phyloP scores from a whole-genome alignment of 768 basidiomycete species.

The Lactarius tabidus region DNA sequence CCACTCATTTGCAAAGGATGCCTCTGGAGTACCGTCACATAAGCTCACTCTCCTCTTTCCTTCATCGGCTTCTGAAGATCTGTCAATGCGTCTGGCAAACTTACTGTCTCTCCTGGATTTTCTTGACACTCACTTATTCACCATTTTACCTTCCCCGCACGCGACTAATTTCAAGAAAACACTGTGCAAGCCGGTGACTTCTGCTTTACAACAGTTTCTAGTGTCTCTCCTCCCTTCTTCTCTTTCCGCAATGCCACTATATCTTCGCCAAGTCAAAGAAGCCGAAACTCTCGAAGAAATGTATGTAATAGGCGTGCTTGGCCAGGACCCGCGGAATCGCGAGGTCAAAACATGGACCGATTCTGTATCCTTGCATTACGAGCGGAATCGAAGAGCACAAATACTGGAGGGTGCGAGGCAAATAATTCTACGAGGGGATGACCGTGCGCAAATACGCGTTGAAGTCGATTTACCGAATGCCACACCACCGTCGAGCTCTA shows the following conservation, averaged over 20 bases:
- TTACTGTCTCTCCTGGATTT: constrained; percentile 58
- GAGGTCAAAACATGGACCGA: constrained; percentile 67
- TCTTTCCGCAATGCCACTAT: constrained; percentile 54
- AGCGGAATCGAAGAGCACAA: constrained; percentile 62
- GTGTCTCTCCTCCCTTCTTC: constrained; percentile 66
- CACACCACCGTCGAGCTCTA: background rate
- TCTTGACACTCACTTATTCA: constrained; percentile 53
- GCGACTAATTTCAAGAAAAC: constrained; percentile 47
- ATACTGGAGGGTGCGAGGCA: constrained; percentile 61
- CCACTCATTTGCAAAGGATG: constrained; percentile 35
- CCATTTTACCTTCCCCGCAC: constrained; percentile 48
- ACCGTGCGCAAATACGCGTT: constrained; percentile 38
- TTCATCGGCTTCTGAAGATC: constrained; percentile 39
- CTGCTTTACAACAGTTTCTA: constrained; percentile 58
- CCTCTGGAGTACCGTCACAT: constrained; percentile 37
- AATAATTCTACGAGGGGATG: constrained; percentile 45
- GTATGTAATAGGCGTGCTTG: constrained; percentile 48
- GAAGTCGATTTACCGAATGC: constrained; percentile 18
- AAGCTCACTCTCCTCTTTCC: constrained; percentile 47
- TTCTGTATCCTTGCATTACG: constrained; percentile 69
- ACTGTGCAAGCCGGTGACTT: constrained; percentile 56
- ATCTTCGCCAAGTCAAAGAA: constrained; percentile 51
- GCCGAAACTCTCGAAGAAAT: constrained; percentile 65
- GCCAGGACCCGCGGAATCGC: constrained; percentile 44
- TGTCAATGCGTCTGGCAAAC: constrained; percentile 47